Evolutionary conservation across 805 yeast genomes (phyloP).

Genomic region (Priceomyces fermenticarens): DNA sequence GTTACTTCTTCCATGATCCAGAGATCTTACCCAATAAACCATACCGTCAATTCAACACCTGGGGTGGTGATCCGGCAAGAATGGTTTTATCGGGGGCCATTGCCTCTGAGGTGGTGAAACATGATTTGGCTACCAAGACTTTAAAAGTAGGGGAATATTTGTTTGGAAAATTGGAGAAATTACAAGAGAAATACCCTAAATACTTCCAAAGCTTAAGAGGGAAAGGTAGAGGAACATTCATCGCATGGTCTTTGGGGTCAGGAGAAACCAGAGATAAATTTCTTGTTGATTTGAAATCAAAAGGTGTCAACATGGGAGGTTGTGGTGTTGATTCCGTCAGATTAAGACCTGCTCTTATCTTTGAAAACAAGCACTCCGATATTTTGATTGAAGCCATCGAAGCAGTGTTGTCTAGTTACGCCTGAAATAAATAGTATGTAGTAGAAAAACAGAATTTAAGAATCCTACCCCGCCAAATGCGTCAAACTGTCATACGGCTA

Average conservation of each 20-base stretch:
- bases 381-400: constrained; percentile 48
- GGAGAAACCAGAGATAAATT: constrained; percentile 59
- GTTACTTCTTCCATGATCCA: constrained; percentile 62
- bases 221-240: constrained; percentile 69
- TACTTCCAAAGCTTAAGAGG: constrained; percentile 63
- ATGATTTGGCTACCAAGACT: constrained; percentile 57
- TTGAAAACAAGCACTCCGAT: constrained; percentile 79
- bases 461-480: too few relatives aligned
- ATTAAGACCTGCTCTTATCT: constrained; percentile 75
- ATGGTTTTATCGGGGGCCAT: constrained; percentile 73
- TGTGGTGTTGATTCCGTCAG: constrained; percentile 79
- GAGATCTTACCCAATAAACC: constrained; percentile 57
- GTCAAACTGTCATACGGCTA: too few relatives aligned
- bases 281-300: constrained; percentile 53
- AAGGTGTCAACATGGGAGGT: constrained; percentile 80
- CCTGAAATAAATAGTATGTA: too few relatives aligned
- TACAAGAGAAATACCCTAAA: constrained; percentile 55
- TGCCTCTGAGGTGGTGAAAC: constrained; percentile 57
- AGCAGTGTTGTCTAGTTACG: constrained; percentile 34
- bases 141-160: constrained; percentile 66
- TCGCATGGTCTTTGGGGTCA: constrained; percentile 72
- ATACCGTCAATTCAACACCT: constrained; percentile 71
- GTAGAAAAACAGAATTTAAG: too few relatives aligned
- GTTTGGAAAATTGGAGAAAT: constrained; percentile 49
- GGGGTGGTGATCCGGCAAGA: constrained; percentile 77